Base-by-base conservation (phyloP, 1,139 yeast genomes). In the Saccharomyces hybrid region DNA sequence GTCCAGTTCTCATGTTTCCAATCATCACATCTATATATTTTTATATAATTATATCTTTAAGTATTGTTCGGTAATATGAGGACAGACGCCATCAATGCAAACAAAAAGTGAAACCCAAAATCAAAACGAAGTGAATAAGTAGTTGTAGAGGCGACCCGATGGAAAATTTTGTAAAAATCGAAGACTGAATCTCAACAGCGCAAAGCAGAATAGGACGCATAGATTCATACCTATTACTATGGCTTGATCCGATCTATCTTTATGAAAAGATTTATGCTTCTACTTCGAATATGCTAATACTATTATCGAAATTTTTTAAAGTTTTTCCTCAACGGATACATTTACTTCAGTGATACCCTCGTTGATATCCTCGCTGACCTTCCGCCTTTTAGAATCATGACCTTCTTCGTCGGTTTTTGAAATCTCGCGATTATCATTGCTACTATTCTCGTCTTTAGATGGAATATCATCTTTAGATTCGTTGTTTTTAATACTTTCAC, bases 391-490 rank as follows among this genome's bases (percentile, higher is more conserved):
- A 34, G 42, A 34, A 41, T 63, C 50, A 26, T 27, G 50, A 6
- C 41, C 38, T 3, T 42, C 46, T 14, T 48, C 27, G 14, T 49
- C 25, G 13, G 19, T 25, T 16, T 49, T n/a, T 31, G 16, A 5
- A 48, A 44, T 27, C 11, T 31, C 23, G 9, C 19, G 42, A 7
- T 29, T 25, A 13, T 47, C 47, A 60, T 49, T 62, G 28, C 47
- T 64, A 9, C 23, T 23, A 14, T 29, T 29, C 32, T 34, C 13
- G 42, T 14, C 14, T 9, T 14, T 34, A 34, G 11, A 13, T 8
- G 11, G 3, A 16, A 16, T 66, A 9, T 59, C 65, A 29, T 62
- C 28, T 26, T 26, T 60, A 52, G 62, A 51, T 9, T 53, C 59
- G 13, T 56, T 56, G 7, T 53, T 48, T 7, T 47, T 55, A 26